Percentiles rank a stretch among this genome's conserved stretches.
Evolutionary conservation across 1,284 basidiomycete genomes (phyloP).

Genomic region (Ceratobasidium sp.): DNA sequence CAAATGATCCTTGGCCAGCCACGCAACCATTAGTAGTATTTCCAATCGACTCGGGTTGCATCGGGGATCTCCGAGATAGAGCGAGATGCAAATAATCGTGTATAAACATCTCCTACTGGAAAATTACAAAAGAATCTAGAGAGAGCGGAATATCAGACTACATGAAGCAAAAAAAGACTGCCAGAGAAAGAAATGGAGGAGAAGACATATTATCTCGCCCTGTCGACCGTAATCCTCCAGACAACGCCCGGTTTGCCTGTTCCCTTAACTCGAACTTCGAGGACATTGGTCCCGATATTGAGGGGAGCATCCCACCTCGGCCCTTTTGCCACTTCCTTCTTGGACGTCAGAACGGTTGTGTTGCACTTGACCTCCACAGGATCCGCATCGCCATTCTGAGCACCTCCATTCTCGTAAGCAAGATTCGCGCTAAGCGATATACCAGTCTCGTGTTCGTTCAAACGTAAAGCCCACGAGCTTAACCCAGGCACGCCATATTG

Average conservation of each 20-base stretch:
- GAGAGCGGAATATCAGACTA: too few species aligned
- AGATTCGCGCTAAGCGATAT: conserved; percentile 13
- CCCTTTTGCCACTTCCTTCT: conserved; percentile 6
- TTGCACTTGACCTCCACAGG: conserved; percentile 33
- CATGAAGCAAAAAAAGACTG: too few species aligned
- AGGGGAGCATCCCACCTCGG: conserved; percentile 38
- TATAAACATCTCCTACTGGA: too few species aligned
- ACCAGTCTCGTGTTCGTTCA: conserved; percentile 2
- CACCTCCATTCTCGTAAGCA: neutral
- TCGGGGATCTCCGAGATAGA: too few species aligned
- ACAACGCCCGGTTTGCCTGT: conserved; percentile 18
- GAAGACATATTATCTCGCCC: neutral
- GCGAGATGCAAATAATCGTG: too few species aligned
- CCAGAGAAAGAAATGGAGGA: neutral
- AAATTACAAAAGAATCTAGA: too few species aligned
- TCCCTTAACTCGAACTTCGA: conserved; percentile 37
- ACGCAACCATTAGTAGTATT: too few species aligned
- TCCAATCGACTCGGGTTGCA: too few species aligned
- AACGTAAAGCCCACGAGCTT: conserved; percentile 19
- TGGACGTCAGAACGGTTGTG: neutral
- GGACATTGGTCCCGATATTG: conserved; percentile 18
- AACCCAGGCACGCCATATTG: conserved; percentile 13
- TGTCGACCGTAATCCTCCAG: conserved; percentile 29
- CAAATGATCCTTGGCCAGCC: too few species aligned
- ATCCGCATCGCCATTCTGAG: conserved; percentile 29